Evolutionary conservation across 2,329 filamentous ascomycete genomes (phyloP).

Genomic region (Alternaria sp.): DNA sequence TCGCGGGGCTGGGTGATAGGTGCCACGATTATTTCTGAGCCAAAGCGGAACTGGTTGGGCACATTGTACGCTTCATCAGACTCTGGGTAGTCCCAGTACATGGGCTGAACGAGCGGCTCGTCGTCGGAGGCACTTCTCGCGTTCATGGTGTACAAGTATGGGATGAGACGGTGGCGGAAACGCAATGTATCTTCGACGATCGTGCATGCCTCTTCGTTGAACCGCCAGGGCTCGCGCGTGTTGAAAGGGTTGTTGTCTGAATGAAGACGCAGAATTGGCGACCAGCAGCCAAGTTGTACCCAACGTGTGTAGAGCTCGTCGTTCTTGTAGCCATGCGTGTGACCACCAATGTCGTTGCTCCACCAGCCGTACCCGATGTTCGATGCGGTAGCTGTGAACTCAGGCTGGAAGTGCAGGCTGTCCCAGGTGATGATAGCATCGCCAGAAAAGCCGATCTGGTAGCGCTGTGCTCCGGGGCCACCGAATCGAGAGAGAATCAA

Average conservation of each 20-base stretch:
- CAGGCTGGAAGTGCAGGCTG: conserved; percentile 67
- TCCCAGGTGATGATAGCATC: conserved; percentile 67
- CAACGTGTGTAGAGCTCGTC: conserved; percentile 66
- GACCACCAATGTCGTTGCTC: conserved; percentile 72
- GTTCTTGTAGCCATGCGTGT: conserved; percentile 62
- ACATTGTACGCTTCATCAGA: conserved; percentile 61
- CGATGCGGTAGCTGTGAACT: conserved; percentile 70
- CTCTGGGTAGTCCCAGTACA: conserved; percentile 67
- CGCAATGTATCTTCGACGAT: conserved; percentile 60
- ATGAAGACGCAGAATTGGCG: conserved; percentile 67
- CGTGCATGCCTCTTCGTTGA: conserved; percentile 53
- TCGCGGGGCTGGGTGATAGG: conserved; percentile 63
- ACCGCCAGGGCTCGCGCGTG: conserved; percentile 68
- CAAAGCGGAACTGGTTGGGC: conserved; percentile 67
- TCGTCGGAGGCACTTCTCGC: conserved; percentile 52
- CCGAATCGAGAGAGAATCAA: conserved; percentile 68
- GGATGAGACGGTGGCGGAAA: conserved; percentile 64
- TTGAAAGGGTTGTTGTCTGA: conserved; percentile 65
- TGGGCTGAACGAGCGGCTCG: conserved; percentile 63
- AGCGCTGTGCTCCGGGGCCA: conserved; percentile 68
- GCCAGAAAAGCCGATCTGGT: conserved; percentile 70
- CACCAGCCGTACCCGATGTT: conserved; percentile 74
- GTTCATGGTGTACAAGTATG: conserved; percentile 67
- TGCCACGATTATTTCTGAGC: conserved; percentile 61
- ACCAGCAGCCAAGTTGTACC: conserved; percentile 68